Evolutionary conservation across 805 yeast species (phyloP).

Genomic region (Suhomyces tanzawaensis): DNA sequence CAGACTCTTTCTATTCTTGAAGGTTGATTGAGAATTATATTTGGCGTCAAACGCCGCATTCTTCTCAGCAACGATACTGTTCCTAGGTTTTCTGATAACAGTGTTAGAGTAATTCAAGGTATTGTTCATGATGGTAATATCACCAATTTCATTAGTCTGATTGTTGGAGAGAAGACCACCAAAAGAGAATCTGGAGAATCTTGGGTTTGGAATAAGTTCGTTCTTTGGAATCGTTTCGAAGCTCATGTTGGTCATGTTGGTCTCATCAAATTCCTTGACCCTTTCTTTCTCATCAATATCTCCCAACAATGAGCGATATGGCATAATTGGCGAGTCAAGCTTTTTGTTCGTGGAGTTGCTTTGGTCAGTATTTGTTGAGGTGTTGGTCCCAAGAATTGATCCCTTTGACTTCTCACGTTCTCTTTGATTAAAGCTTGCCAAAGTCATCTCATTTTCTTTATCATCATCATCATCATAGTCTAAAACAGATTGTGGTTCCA

Average conservation of each 20-base stretch:
- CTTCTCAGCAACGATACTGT: conserved; percentile 2
- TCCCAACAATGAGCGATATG: conserved; percentile 19
- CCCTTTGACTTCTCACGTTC: conserved; percentile 9
- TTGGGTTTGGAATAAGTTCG: conserved; percentile 40
- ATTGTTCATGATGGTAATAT: conserved; percentile 10
- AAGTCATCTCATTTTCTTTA: conserved; percentile 15
- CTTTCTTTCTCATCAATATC: conserved; percentile 11
- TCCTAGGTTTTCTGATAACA: conserved; percentile 16
- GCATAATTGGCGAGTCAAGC: conserved; percentile 1
- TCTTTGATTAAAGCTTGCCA: conserved; percentile 13
- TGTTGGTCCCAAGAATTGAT: conserved; percentile 1
- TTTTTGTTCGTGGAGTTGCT: neutral
- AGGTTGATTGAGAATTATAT: neutral
- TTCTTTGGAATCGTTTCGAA: conserved; percentile 2
- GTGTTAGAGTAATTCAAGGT: conserved; percentile 16
- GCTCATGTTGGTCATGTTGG: conserved; percentile 6
- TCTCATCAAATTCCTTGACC: conserved; percentile 1
- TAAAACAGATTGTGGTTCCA: neutral
- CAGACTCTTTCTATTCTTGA: conserved; percentile 10
- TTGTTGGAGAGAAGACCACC: conserved; percentile 26
- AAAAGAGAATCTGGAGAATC: conserved; percentile 42
- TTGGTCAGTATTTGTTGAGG: neutral
- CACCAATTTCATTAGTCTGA: conserved; percentile 11
- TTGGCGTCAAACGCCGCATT: conserved; percentile 5
- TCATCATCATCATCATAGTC: conserved; percentile 10